Conservation (phyloP, 192 early-diverging fungal genomes). For the Diversispora eburnea region DNA sequence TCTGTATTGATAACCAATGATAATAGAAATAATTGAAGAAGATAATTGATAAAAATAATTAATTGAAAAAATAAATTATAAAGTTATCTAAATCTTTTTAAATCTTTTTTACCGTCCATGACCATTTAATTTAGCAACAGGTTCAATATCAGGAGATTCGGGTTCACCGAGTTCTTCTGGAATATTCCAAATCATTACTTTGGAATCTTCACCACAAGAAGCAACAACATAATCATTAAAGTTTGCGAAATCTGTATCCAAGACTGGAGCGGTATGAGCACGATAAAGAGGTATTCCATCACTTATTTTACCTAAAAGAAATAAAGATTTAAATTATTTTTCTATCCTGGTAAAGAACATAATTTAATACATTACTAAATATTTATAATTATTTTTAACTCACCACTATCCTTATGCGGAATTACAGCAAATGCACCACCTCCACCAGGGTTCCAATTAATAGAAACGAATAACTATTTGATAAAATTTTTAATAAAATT, state of each 20-base stretch:
- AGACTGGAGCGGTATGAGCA: constrained; percentile 89
- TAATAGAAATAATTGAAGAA: neutral
- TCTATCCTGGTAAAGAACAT: too few species aligned
- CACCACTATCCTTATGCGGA: constrained; percentile 65
- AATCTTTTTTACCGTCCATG: constrained; percentile 55
- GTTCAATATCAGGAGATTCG: constrained; percentile 68
- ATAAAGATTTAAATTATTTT: too few species aligned
- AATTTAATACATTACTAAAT: too few species aligned
- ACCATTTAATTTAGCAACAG: constrained; percentile 74
- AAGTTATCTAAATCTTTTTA: too few species aligned
- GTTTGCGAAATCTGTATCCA: constrained; percentile 97
- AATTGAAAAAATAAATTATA: too few species aligned
- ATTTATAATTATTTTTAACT: constrained; percentile 8
- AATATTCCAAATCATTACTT: constrained; percentile 95
- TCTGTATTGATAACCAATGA: constrained; percentile 30
- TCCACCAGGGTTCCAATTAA: constrained; percentile 80
- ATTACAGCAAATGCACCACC: constrained; percentile 98
- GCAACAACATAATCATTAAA: constrained; percentile 98
- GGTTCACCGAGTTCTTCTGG: constrained; percentile 69
- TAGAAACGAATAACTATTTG: constrained; percentile 60
- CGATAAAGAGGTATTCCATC: constrained; percentile 87
- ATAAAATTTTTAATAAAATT: neutral
- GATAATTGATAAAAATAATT: neutral
- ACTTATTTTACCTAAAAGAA: constrained; percentile 75
- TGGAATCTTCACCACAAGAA: constrained; percentile 74